Evolutionary conservation across 345 rosid genomes (phyloP), one percentile per base, ranked within the genome.

Genomic region (Melastoma malabathricum): DNA sequence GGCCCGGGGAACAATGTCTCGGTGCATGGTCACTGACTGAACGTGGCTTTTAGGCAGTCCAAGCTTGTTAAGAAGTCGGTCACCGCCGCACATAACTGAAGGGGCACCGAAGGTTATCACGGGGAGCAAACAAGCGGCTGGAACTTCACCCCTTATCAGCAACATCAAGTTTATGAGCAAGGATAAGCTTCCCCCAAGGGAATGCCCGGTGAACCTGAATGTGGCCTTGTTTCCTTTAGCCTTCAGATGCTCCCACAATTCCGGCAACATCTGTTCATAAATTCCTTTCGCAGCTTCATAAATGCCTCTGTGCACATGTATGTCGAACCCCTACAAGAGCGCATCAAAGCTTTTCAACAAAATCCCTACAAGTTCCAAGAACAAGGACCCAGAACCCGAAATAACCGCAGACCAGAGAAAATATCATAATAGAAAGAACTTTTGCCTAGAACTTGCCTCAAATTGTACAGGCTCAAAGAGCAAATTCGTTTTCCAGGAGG

Each of bases 281-380:
- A 83, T 83, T 14, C 97, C 99, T 73, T 88, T 92, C 19, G 99
- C 99, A 52, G 95, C 99, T 80, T 88, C 97, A 45, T 92, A 88
- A 55, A 92, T 92, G 14, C 99, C 99, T 76, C 97, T 79, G 51
- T 92, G 99, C 61, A 84, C 94, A 61, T 56, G 77, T 43, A 81
- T 81, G 70, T 83, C 89, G 52, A 84, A 56, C 19, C 88, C 95
- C 92, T 86, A 69, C 47, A 67, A 29, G 43, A 56, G 41, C 10
- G 2, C 41, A 34, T 34, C 1, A 51, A 15, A 15, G 39, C 48
- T 59, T 47, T 56, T 34, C 22, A 13, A 22, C 18, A 54, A 55
- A 50, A 61, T 31, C 23, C 27, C n/a, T n/a, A n/a, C n/a, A 64
- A 58, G 52, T n/a, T 29, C 38, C 25, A 19, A 18, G 22, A 22